Evolutionary conservation across 2,329 filamentous ascomycete genomes (phyloP), one percentile per base, ranked within the genome.

Genomic region (Aspergillus novoparasiticus): DNA sequence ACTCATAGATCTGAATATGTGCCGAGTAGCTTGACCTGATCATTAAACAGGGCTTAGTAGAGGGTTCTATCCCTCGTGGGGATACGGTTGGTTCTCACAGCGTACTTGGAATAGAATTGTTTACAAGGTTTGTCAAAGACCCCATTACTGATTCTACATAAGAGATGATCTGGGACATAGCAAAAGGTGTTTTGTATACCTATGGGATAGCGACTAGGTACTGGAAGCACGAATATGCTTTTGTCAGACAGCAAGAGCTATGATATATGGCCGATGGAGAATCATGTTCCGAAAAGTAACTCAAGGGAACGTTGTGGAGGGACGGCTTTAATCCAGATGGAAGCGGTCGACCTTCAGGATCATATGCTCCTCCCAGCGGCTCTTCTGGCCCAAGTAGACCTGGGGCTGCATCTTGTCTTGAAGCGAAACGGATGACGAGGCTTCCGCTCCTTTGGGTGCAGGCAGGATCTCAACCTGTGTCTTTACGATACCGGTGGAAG

Each of bases 401-500:
- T 66, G 58, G 41, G 26, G 39, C 23, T 62, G 28, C 59, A 62
- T 6, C 32, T 53, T 39, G n/a, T 45, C 43, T 2, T 2, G 19
- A 12, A 61, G 2, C 4, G 48, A 54, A 19, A 45, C 45, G 23
- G 58, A 48, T 14, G 51, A 14, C 1, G 59, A 59, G 2, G 43
- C 11, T 8, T 34, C 36, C 43, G 50, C 50, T 5, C 23, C 54
- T 30, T 57, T 34, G 19, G 30, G 23, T 23, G 67, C 62, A 28
- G 69, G 68, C 12, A 73, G 43, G 6, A 73, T 62, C 30, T 71
- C 66, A 6, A 68, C 56, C 56, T 72, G 66, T 10, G 70, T 59
- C 61, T 61, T 68, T 46, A 67, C 68, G 39, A 65, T 51, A 4
- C 64, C 64, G 9, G 73, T 75, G 2, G 67, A 68, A 69, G 66